phyloP scores from a whole-genome alignment of 2,329 filamentous ascomycete genomes.

The Colletotrichum magnum region DNA sequence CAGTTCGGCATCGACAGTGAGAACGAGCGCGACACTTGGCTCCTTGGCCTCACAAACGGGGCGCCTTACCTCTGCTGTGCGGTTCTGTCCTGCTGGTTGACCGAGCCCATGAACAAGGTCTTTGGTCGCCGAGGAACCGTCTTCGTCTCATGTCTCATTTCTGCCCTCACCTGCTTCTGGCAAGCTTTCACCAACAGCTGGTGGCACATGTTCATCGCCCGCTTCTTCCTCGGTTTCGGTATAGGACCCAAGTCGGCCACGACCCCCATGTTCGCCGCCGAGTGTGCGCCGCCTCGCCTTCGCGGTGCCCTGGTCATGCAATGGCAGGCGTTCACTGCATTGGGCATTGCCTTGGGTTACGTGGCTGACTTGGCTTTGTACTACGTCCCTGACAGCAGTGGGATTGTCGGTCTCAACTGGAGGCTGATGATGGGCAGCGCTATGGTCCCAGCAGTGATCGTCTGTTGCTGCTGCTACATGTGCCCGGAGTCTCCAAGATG shows the following conservation, averaged over 20 bases:
- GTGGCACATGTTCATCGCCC: conserved; percentile 49
- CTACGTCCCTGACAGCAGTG: conserved; percentile 49
- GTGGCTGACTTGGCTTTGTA: conserved; percentile 51
- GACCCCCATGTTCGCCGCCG: conserved; percentile 53
- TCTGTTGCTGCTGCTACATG: conserved; percentile 60
- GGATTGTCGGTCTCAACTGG: conserved; percentile 47
- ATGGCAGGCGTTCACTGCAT: conserved; percentile 51
- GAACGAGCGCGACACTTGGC: conserved; percentile 43
- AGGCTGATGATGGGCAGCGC: conserved; percentile 63
- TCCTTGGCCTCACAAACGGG: conserved; percentile 69
- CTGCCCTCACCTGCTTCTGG: conserved; percentile 66
- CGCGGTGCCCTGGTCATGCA: conserved; percentile 56
- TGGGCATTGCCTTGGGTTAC: conserved; percentile 58
- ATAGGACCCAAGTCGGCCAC: conserved; percentile 55
- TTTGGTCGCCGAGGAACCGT: conserved; percentile 76
- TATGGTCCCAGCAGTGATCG: conserved; percentile 65
- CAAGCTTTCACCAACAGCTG: conserved; percentile 69
- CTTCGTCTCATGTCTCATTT: conserved; percentile 71
- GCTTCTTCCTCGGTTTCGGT: conserved; percentile 53
- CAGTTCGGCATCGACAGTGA: conserved; percentile 53
- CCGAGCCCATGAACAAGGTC: conserved; percentile 65
- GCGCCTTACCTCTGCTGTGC: conserved; percentile 69
- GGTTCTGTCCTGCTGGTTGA: conserved; percentile 52
- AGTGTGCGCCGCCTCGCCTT: conserved; percentile 54
- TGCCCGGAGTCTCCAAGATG: conserved; percentile 69